Base-by-base conservation (phyloP, 495 filamentous ascomycete genomes). In the Beverwykella pulmonaria region DNA sequence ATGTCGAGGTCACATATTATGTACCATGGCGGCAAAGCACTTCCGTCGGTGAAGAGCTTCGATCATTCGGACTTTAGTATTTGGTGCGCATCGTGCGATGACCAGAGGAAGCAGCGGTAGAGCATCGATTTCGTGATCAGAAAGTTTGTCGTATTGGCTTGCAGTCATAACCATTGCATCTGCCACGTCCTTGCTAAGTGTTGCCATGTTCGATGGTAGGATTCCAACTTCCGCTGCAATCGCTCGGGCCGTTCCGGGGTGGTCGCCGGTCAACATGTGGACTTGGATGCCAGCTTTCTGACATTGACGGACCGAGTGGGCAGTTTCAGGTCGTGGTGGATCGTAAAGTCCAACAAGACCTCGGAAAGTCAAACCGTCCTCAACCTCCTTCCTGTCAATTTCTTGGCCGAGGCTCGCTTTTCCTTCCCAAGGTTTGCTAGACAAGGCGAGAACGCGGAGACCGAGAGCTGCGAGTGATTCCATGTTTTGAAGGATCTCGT, bases 11-110 rank as follows among this genome's bases (percentile, higher is more conserved):
- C 7, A 2, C 30, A n/a, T 6, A 15, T 53, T 26, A 29, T 54
- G 55, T 69, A 69, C 62, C 83, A 95, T 91, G 30, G 88, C 90
- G n/a, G 85, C 88, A 66, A 90, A 88, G 26, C 77, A 71, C 32
- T 83, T 83, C 52, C 88, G 61, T 3, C 88, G 82, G 62, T 90
- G 88, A 58, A 92, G 75, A 4, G 88, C 87, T 53, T 91, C 86
- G 30, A 94, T 88, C 85, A 92, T 91, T 52, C 89, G 86, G 32
- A 92, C 85, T 73, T 91, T 92, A 23, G 88, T 90, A 53, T 85
- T 82, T 1, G 88, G 90, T 5, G 86, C 84, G 63, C 88, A 91
- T 53, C 88, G 83, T 69, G 89, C 87, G 70, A 91, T 82, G 44
- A 92, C 88, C 56, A 89, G 70, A 1, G 89, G 87, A 8, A 92